Evolutionary conservation across 345 rosid genomes (phyloP), one percentile per base, ranked within the genome.

Genomic region (Draba incana): DNA sequence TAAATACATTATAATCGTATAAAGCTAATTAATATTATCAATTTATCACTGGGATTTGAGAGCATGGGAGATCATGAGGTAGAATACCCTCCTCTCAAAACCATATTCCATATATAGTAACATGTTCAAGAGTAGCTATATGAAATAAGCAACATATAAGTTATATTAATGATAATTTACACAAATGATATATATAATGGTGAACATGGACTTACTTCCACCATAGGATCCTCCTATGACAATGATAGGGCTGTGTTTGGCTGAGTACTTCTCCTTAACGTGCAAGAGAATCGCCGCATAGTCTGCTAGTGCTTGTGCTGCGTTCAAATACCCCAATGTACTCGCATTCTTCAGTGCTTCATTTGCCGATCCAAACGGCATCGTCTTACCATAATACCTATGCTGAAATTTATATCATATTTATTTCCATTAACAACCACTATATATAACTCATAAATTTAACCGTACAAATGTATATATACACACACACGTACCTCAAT

Each of bases 151-250:
- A 33, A 28, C 46, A 52, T 12, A 66, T 51, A 42, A 10, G 3
- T 66, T 52, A 45, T 54, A 30, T 11, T 39, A 39, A 41, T 16
- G 27, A 15, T 1, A 42, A 8, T 13, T 35, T 64, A 5, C 20
- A 13, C 45, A 24, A 6, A 46, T 9, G 39, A 64, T 49, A 48
- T 45, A 28, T 20, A 20, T 20, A 10, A 44, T 39, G 14, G 20
- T 45, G 58, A 30, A 31, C 4, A 43, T 50, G 12, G 59, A 41
- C 79, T 69, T 86, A 88, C 95, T 88, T 86, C 95, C 95, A 8
- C 92, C 88, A 2, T 86, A 88, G 8, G 92, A 88, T 75, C 88
- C 96, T 67, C 92, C 92, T 1, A 81, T 10, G 38, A 86, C 92
- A 24, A 88, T 83, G 8, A 84, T 85, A 6, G 89, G 96, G 57